Conservation (phyloP, 1,284 basidiomycete species). For the Trichosporon inkin region DNA sequence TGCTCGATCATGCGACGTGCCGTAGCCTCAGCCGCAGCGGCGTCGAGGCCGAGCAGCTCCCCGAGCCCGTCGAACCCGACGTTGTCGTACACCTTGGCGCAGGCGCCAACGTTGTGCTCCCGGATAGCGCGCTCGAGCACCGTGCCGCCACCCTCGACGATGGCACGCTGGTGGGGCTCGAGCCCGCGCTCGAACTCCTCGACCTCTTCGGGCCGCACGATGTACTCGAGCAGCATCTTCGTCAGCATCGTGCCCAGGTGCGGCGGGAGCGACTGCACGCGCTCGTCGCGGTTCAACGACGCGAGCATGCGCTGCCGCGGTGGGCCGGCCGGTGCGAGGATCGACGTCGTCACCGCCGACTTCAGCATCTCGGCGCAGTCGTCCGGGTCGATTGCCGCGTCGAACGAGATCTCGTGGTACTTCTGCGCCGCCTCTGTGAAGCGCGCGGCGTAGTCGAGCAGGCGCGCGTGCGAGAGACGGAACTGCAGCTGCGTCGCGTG, state of each 20-base stretch:
- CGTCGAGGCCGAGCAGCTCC: slow-evolving; percentile 73
- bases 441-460: slow-evolving; percentile 83
- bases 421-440: slow-evolving; percentile 92
- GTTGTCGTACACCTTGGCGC: slow-evolving; percentile 88
- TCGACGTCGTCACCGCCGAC: slow-evolving; percentile 89
- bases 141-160: slow-evolving; percentile 71
- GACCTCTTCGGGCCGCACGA: slow-evolving; percentile 82
- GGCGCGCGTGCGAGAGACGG: slow-evolving; percentile 79
- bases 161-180: slow-evolving; percentile 87
- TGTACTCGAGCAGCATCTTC: slow-evolving; percentile 97
- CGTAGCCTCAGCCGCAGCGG: slow-evolving; percentile 86
- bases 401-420: slow-evolving; percentile 90
- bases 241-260: slow-evolving; percentile 73
- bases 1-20: slow-evolving; percentile 92
- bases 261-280: slow-evolving; percentile 59
- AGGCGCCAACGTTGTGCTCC: slow-evolving; percentile 95
- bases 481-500: slow-evolving; percentile 72
- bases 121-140: slow-evolving; percentile 97
- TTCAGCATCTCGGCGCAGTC: slow-evolving; percentile 82
- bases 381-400: slow-evolving; percentile 80
- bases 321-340: slow-evolving; percentile 95
- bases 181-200: slow-evolving; percentile 83
- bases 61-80: slow-evolving; percentile 87
- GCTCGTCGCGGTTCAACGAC: slow-evolving; percentile 88
- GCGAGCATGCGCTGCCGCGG: slow-evolving; percentile 88